Base-by-base conservation (phyloP, 305 asterid genomes). In the Fraxinus sp. region DNA sequence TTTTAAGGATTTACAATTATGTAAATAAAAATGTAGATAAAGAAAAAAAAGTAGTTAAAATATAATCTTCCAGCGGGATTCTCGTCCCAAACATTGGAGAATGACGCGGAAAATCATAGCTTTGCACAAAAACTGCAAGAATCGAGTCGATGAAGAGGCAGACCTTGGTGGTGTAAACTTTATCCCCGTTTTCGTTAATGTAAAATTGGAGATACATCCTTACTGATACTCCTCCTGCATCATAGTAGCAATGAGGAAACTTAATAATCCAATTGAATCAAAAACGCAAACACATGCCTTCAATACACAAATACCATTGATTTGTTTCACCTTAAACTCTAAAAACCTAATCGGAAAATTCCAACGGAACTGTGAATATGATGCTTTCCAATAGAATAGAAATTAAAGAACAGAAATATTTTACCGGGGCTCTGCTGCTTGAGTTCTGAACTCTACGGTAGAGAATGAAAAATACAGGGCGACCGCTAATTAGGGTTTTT, bases 161-260 rank as follows among this genome's bases (percentile, higher is more conserved):
- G 20, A 83, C 86, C 86, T 83, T 83, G 2, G 86, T 83, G 30
- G 86, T 83, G 86, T 83, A 83, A 59, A 83, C 86, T 78, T 83
- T 83, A 37, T 83, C 83, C 28, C 86, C 86, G 1, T 83, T 83
- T 33, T 83, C 86, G 77, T 83, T 83, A 0, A 83, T 79, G 73
- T 83, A 83, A 30, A 66, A 83, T 30, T 83, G 86, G 39, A 78
- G 83, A 79, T 83, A 83, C 86, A 83, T 83, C 74, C 75, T 79
- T 35, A 5, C 13, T 8, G 57, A 30, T 6, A 52, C 55, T 73
- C 14, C 36, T 6, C 73, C 83, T 52, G 36, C 32, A 52, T 30
- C 24, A 16, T 26, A 0, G 30, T 26, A 26, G 1, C 0, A 26
- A 26, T 1, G 37, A 68, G n/a, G 74, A 68, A 26, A 68, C 37